These are phyloP conservation scores for Aspergillus sergii DNA, from an alignment of 2,329 filamentous ascomycete genomes.

Conservation along the genomic window DNA sequence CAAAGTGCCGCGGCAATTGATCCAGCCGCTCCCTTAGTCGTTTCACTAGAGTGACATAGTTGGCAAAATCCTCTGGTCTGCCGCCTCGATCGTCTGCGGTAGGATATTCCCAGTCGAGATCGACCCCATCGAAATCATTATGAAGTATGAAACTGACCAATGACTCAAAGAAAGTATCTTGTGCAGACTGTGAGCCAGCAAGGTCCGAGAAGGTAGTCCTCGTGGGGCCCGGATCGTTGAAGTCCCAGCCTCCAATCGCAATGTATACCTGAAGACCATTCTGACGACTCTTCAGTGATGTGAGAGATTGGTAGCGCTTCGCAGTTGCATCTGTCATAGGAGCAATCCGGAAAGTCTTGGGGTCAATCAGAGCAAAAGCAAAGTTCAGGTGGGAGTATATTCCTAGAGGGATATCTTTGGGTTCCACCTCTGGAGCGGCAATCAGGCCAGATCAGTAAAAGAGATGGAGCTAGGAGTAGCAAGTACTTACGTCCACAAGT, in stretches of 20 bases:
- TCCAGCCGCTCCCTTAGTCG: slow-evolving; percentile 5
- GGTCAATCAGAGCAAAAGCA: slow-evolving; percentile 49
- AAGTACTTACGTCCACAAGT: slow-evolving; percentile 21
- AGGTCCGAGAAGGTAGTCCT: slow-evolving; percentile 20
- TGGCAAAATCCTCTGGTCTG: slow-evolving; percentile 9
- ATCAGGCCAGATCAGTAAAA: not conserved
- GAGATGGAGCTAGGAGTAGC: not conserved
- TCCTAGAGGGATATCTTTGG: slow-evolving; percentile 23
- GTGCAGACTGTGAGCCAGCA: slow-evolving; percentile 13
- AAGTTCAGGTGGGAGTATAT: slow-evolving; percentile 38
- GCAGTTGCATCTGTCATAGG: slow-evolving; percentile 28
- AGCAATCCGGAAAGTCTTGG: slow-evolving; percentile 30
- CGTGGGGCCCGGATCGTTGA: slow-evolving; percentile 27
- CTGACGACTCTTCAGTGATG: slow-evolving; percentile 34
- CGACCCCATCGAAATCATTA: slow-evolving; percentile 18
- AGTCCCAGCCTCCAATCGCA: slow-evolving; percentile 29
- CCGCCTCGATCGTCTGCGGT: slow-evolving; percentile 15
- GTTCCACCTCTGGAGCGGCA: slow-evolving; percentile 12
- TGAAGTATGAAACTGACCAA: slow-evolving; percentile 15
- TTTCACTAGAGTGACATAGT: slow-evolving; percentile 15
- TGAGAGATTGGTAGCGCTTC: slow-evolving; percentile 27
- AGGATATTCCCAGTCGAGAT: slow-evolving; percentile 23
- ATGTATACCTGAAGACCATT: slow-evolving; percentile 24
- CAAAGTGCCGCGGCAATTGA: not conserved
- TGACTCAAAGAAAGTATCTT: slow-evolving; percentile 17